phyloP scores from a whole-genome alignment of 2,329 filamentous ascomycete species.

The Verticillium dahliae region DNA sequence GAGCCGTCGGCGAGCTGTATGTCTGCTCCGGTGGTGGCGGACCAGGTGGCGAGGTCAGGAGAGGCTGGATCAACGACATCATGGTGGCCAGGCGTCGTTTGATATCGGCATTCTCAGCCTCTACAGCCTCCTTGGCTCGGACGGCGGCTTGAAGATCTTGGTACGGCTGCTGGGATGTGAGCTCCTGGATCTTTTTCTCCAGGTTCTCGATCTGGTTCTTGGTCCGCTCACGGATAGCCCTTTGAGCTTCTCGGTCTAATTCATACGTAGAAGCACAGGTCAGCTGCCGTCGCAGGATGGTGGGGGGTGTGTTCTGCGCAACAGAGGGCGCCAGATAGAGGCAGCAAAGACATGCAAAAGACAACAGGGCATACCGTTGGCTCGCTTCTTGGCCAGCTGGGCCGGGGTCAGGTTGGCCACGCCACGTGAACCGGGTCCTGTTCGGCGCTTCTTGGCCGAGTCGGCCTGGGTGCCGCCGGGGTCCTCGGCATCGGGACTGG shows the following conservation, averaged over 20 bases:
- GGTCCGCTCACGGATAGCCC: constrained; percentile 77
- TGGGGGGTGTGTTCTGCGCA: neutral
- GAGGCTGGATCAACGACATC: constrained; percentile 56
- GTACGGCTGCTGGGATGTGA: constrained; percentile 75
- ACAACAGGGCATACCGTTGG: constrained; percentile 36
- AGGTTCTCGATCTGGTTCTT: constrained; percentile 72
- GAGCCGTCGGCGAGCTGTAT: neutral
- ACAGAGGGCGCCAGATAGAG: no score
- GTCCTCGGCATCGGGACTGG: constrained; percentile 2
- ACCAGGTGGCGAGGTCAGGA: constrained; percentile 30
- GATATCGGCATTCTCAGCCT: constrained; percentile 76
- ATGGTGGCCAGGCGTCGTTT: constrained; percentile 61
- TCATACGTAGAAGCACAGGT: neutral
- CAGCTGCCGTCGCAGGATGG: neutral
- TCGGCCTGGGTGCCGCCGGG: constrained; percentile 4
- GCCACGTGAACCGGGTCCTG: constrained; percentile 36
- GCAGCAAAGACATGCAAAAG: neutral
- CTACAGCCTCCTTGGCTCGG: constrained; percentile 68
- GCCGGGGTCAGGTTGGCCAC: constrained; percentile 65
- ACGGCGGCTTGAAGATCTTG: constrained; percentile 74
- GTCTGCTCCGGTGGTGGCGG: constrained; percentile 6
- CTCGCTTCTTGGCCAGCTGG: constrained; percentile 62
- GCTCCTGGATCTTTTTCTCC: constrained; percentile 65
- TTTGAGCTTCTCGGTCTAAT: constrained; percentile 75
- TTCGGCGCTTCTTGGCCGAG: constrained; percentile 37